phyloP scores from a whole-genome alignment of 164 flowering plant genomes.

The Stephania yunnanensis region DNA sequence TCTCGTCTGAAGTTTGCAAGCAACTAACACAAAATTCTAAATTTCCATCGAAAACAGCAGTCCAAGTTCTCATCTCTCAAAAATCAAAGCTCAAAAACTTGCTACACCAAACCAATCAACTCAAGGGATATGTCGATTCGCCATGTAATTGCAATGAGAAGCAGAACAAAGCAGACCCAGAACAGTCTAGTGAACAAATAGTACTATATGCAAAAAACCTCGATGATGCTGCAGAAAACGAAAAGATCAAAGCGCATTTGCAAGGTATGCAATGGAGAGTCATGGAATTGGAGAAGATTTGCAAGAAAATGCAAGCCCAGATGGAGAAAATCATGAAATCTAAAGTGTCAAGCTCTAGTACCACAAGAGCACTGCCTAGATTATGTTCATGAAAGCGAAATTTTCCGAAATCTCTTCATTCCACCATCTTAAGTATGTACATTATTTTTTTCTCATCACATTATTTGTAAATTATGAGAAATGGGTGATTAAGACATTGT shows the following conservation, averaged over 20 bases:
- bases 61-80: constrained; percentile 41
- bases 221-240: constrained; percentile 38
- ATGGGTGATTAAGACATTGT: not conserved
- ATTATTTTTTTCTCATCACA: not conserved
- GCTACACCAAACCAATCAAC: constrained; percentile 26
- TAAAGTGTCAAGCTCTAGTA: constrained; percentile 20
- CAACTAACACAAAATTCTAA: constrained; percentile 40
- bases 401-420: constrained; percentile 1
- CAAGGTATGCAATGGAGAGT: constrained; percentile 91
- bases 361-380: constrained; percentile 57
- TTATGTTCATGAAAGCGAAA: constrained; percentile 58
- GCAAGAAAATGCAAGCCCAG: constrained; percentile 74
- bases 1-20: constrained; percentile 38
- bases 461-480: constrained; percentile 2
- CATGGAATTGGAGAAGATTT: constrained; percentile 73
- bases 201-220: constrained; percentile 48
- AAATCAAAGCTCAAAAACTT: constrained; percentile 49
- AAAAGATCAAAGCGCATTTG: constrained; percentile 53
- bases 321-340: constrained; percentile 29
- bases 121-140: constrained; percentile 12
- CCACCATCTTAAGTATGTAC: not conserved
- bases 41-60: constrained; percentile 39
- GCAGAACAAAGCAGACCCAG: constrained; percentile 16
- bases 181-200: constrained; percentile 31
- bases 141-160: constrained; percentile 20